Evolutionary conservation across 208 protist species (phyloP), one percentile per base, ranked within the genome.

Genomic region (Trypanosoma vivax): DNA sequence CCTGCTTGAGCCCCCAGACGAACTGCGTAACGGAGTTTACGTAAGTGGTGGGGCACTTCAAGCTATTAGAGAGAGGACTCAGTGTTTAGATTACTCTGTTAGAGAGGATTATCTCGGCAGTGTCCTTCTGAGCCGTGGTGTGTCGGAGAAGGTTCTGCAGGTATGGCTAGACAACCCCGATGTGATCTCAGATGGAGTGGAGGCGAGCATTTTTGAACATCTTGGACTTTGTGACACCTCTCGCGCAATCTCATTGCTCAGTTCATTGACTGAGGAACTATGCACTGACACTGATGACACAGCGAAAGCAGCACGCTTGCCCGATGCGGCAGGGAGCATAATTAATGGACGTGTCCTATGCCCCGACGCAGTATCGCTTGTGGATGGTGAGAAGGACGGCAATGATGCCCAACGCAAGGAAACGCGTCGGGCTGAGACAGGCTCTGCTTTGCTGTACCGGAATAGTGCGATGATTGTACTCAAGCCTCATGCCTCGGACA

Each of bases 11-110:
- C 38, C 53, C 41, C 83, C 83, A n/a, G 70, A 73, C 56, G 14
- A 43, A 3, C 30, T 79, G 46, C 71, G 73, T 47, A 90, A 90
- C 43, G 79, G 78, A 19, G 40, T 90, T 3, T 77, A 89, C 42
- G 73, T 68, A 13, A 73, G 60, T 30, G 55, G 70, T 11, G 70
- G 70, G 21, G 73, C 83, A 30, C 52, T 85, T 25, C 76, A 90
- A 51, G 83, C 52, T 3, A 64, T 90, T 37, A 52, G 56, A 7
- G 78, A 90, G 59, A 74, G 83, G 10, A 41, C 67, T 5, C 66
- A 60, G 41, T 81, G 69, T 48, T 45, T 87, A 14, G 30, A 53
- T 31, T 51, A 53, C 24, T 1, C 52, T 24, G 10, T 79, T 28
- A 14, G 13, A 23, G 66, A 74, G 42, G 73, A 79, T 47, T 61